Evolutionary conservation across 768 basidiomycete species (phyloP), one percentile per base, ranked within the genome.

Genomic region (Cyathus striatus): DNA sequence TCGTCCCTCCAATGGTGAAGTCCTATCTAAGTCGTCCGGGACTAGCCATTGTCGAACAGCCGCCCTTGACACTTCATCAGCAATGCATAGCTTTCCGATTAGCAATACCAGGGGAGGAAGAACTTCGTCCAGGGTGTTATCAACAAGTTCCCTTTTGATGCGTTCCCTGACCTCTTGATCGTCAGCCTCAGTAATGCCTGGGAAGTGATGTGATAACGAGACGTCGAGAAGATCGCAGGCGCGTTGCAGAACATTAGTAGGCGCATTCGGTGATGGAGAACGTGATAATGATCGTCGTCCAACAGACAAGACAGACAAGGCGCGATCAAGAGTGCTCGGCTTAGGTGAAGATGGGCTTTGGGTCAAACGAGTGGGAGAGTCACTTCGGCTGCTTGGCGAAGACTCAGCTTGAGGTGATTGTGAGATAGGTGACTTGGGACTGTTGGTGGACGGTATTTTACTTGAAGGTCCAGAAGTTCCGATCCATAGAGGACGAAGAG

Each of bases 21-120:
- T 78, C 35, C 96, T 81, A 60, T 98, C 95, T 54, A 96, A 57
- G 52, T 85, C 79, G 1, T 76, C 64, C 0, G 94, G 93, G 5
- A 93, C 63, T 18, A 97, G 62, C 74, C 77, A 78, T 38, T 81
- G 76, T 45, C 80, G 74, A 46, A 90, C 58, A 20, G 79, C 70
- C 26, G 60, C 42, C 44, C 83, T 73, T 14, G 76, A 73, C 3
- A 60, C 64, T 42, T 80, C 79, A 50, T 86, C 81, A 2, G 76
- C 86, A 14, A 71, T 60, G 47, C 83, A 86, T 30, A 92, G 63
- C 45, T 84, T 76, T 5, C 82, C 77, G 38, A 96, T 59, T 27
- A 98, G 73, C 12, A 94, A 65, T 18, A 85, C 71, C 9, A 96
- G 65, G 1, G 93, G 93, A 3, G 81, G 73, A 26, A 94, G 65